phyloP scores from a whole-genome alignment of 768 basidiomycete species.

The Baorangia bicolor region DNA sequence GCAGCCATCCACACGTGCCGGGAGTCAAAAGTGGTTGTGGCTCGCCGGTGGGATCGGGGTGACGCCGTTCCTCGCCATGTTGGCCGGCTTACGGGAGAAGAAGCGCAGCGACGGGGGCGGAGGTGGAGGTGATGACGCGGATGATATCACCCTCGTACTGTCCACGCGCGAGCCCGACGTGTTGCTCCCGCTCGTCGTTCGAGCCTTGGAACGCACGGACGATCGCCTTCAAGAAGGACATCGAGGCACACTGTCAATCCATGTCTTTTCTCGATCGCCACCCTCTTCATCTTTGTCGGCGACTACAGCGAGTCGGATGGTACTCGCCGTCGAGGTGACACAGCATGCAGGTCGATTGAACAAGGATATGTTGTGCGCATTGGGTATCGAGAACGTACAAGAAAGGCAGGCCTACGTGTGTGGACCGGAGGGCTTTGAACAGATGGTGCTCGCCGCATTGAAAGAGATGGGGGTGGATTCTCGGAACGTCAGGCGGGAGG shows the following conservation, averaged over 20 bases:
- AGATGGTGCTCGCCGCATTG: conserved; percentile 35
- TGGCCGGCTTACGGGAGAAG: conserved; percentile 23
- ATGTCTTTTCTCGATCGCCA: conserved; percentile 37
- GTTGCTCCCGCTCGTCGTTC: conserved; percentile 39
- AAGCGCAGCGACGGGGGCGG: background rate
- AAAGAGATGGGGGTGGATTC: conserved; percentile 35
- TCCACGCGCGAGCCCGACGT: conserved; percentile 57
- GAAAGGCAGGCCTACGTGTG: conserved; percentile 45
- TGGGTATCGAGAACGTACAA: conserved; percentile 11
- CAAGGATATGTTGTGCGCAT: background rate
- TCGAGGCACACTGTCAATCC: conserved; percentile 30
- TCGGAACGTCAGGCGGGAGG: conserved; percentile 36
- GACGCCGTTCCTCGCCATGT: conserved; percentile 64
- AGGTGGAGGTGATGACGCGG: background rate
- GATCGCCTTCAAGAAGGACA: background rate
- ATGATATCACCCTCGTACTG: conserved; percentile 46
- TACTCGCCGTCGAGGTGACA: conserved; percentile 11
- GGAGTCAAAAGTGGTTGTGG: conserved; percentile 43
- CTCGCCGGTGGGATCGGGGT: conserved; percentile 64
- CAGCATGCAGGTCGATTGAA: conserved; percentile 23
- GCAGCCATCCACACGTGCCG: background rate
- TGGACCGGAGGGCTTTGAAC: conserved; percentile 49
- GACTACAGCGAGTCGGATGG: conserved; percentile 10
- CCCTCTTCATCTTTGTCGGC: background rate
- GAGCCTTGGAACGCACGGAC: background rate